These are phyloP conservation scores for Aspergillus biplanus DNA, from an alignment of 495 filamentous ascomycete species.

Conservation along the genomic window DNA sequence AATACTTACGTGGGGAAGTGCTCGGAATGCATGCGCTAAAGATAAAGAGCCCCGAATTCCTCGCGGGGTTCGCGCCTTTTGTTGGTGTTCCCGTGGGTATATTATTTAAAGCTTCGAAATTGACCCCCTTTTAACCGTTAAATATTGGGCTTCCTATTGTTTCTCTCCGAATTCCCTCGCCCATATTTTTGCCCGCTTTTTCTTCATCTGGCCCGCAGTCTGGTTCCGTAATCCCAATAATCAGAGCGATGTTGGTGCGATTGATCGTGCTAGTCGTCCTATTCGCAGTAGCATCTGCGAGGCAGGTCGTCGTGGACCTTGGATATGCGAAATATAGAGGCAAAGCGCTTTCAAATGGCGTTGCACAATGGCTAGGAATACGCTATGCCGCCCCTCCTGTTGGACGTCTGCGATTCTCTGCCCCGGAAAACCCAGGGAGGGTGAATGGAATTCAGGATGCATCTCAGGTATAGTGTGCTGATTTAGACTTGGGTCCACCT, in stretches of 20 bases:
- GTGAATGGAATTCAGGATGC: constrained; percentile 47
- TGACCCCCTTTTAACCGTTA: no score
- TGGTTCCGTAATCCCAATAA: neutral
- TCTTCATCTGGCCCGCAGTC: no score
- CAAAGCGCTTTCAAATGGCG: constrained; percentile 40
- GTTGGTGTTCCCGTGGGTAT: neutral
- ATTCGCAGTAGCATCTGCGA: constrained; percentile 24
- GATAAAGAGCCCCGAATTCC: neutral
- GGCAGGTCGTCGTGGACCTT: constrained; percentile 41
- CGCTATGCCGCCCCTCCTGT: constrained; percentile 65
- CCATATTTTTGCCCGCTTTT: no score
- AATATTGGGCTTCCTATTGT: no score
- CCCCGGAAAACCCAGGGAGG: constrained; percentile 57
- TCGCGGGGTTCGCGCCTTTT: neutral
- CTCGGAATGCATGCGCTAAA: neutral
- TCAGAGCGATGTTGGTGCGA: constrained; percentile 2
- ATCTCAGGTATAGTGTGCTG: constrained; percentile 32
- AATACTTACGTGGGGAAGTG: neutral
- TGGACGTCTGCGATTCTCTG: constrained; percentile 60
- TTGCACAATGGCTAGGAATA: constrained; percentile 68
- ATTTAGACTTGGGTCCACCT: neutral
- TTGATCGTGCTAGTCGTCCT: constrained; percentile 28
- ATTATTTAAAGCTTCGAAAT: neutral
- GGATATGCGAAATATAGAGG: constrained; percentile 50
- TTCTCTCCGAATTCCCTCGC: no score